Evolutionary conservation across 768 basidiomycete species (phyloP), one percentile per base, ranked within the genome.

Genomic region (Trametes gibbosa): DNA sequence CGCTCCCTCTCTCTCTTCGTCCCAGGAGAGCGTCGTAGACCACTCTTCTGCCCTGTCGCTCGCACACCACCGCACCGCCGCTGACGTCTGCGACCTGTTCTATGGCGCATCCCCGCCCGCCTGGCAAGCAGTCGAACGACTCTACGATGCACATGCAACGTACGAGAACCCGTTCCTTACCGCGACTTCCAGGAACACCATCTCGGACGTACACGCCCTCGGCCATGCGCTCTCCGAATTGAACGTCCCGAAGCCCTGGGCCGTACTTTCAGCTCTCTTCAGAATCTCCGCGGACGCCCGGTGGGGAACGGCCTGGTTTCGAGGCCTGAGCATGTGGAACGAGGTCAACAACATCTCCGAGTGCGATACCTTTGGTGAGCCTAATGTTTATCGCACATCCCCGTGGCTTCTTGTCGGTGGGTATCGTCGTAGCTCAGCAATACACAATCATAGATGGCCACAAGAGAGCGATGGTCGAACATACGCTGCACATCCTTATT

Each of bases 91-190:
- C 66, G 80, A 85, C 59, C 80, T 82, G 40, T 86, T 89, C 51
- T 89, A 89, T 56, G 85, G 86, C 17, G 80, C 86, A 13, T 50
- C 67, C 16, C 56, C 70, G 40, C 74, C 81, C 2, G 78, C 85
- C 35, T 74, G 79, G 50, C 83, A 81, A 46, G 73, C 78, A 5
- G 73, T 87, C 0, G 82, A 83, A 63, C 77, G 80, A 51, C 83
- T 86, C 63, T 92, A 91, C 65, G 90, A 92, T 70, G 64, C 84
- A 19, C 84, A 81, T 68, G 90, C 90, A 61, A 79, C 86, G 66
- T 92, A 92, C 66, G 89, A 92, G 74, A 92, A 92, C 66, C 90
- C 90, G 3, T 70, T 88, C 62, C 68, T 92, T 40, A 90, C 89
- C 34, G 87, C 89, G 35, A 87, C 84, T 6, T 88, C 89, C 37